Evolutionary conservation across 257 asterid species (phyloP).

Genomic region (Nicotiana otophora): DNA sequence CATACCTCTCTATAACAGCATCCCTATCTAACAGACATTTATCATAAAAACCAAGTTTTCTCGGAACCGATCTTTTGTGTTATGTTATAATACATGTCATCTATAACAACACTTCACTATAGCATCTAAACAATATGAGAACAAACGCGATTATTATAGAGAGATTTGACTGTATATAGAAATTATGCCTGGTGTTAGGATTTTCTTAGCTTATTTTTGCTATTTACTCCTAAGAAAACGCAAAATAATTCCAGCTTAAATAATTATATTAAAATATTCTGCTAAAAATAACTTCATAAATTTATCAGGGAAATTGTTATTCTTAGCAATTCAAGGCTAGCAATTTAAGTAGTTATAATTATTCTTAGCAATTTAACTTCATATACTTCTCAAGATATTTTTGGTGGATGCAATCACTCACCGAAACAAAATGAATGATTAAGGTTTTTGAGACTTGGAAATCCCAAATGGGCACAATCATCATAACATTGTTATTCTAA

Average conservation of each 20-base stretch:
- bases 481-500: constrained; percentile 1
- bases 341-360: background rate
- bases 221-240: background rate
- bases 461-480: constrained; percentile 5
- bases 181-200: background rate
- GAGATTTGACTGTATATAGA: too few species aligned
- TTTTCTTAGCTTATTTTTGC: background rate
- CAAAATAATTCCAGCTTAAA: background rate
- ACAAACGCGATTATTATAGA: too few species aligned
- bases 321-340: too few species aligned
- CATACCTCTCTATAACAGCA: too few species aligned
- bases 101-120: too few species aligned
- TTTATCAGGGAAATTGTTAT: too few species aligned
- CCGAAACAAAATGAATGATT: background rate
- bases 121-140: too few species aligned
- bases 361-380: background rate
- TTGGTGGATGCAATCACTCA: constrained; percentile 2
- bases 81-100: too few species aligned
- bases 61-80: too few species aligned
- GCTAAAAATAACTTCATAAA: background rate
- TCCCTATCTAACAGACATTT: too few species aligned
- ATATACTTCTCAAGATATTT: background rate
- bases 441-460: background rate
- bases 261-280: background rate
- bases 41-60: too few species aligned